These are phyloP conservation scores for Santalum album DNA, from an alignment of 164 flowering plant genomes.

Conservation along the genomic window DNA sequence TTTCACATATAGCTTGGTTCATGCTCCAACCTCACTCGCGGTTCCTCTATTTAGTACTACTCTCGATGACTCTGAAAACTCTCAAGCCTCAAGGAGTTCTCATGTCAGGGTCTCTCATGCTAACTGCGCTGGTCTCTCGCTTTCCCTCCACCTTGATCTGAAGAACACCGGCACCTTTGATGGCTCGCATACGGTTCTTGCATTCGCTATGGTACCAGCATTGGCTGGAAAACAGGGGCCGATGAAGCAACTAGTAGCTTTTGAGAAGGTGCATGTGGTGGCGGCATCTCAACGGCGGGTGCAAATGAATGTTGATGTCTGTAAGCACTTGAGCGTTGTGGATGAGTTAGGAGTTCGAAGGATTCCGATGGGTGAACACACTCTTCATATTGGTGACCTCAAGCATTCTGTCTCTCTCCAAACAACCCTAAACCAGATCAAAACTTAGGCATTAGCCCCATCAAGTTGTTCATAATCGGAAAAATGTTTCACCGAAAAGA, in stretches of 20 bases:
- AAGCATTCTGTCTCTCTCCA: no score
- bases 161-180: neutral
- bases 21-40: neutral
- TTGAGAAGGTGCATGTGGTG: neutral
- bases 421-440: no score
- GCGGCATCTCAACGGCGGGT: neutral
- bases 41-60: neutral
- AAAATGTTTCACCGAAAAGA: no score
- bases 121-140: neutral
- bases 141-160: neutral
- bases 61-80: neutral
- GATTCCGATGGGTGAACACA: neutral
- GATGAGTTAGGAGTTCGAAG: neutral
- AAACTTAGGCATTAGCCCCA: no score
- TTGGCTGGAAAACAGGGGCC: neutral
- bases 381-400: neutral
- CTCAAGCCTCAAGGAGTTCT: neutral
- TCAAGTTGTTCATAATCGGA: no score
- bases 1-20: slow-evolving; percentile 13
- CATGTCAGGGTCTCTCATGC: neutral
- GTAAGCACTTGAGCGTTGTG: neutral
- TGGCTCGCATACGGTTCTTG: neutral
- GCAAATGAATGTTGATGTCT: neutral
- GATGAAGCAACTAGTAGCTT: neutral
- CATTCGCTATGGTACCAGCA: neutral